These are phyloP conservation scores for Quercus lobata DNA, from an alignment of 331 rosid genomes.

Conservation along the genomic window DNA sequence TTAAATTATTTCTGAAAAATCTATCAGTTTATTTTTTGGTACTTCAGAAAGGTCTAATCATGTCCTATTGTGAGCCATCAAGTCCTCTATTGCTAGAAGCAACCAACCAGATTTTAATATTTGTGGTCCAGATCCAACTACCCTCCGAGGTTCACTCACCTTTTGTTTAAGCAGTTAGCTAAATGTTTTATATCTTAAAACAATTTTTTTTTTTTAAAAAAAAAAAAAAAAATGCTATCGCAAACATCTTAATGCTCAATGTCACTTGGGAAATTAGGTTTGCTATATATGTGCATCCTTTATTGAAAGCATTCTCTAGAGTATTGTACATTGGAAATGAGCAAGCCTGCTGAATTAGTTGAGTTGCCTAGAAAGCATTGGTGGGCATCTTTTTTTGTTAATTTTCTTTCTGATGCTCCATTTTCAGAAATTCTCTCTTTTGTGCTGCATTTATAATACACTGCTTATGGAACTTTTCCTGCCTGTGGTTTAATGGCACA, in stretches of 20 bases:
- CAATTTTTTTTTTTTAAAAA: neutral
- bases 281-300: neutral
- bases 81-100: neutral
- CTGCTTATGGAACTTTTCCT: neutral
- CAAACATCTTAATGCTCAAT: neutral
- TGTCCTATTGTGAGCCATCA: neutral
- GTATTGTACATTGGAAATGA: neutral
- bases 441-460: neutral
- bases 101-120: neutral
- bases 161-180: neutral
- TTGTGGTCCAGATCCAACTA: neutral
- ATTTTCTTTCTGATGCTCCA: neutral
- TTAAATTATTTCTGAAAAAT: neutral
- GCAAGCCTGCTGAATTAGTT: neutral
- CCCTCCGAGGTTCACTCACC: neutral
- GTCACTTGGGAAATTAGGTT: neutral
- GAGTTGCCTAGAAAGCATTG: neutral
- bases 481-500: constrained; percentile 26
- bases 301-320: neutral
- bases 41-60: neutral
- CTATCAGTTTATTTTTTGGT: neutral
- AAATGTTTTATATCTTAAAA: neutral
- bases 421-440: neutral
- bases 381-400: neutral
- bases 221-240: neutral